Percentiles rank a stretch among this genome's conserved stretches.
Evolutionary conservation across 2,329 filamentous ascomycete genomes (phyloP).

Genomic region (Neonectria hederae): DNA sequence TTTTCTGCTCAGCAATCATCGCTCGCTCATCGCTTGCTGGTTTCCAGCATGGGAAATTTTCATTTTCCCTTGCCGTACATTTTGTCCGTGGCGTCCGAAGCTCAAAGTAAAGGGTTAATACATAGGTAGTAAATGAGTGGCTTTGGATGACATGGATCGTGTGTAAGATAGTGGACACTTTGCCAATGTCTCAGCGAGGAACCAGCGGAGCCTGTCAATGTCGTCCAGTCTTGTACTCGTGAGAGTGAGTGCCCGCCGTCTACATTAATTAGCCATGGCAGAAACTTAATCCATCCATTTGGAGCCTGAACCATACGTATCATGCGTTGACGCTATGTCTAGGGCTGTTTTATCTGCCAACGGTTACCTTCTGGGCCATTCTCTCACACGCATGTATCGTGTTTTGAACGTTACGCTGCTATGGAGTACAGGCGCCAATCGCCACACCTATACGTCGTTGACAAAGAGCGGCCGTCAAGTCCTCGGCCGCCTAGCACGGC

Average conservation of each 20-base stretch:
- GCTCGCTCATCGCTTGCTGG: background rate
- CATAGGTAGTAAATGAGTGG: slow-evolving; percentile 7
- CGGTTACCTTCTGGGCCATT: background rate
- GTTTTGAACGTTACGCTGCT: background rate
- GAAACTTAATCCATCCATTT: background rate
- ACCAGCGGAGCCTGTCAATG: slow-evolving; percentile 16
- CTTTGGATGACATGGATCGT: slow-evolving; percentile 6
- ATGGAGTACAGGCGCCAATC: background rate
- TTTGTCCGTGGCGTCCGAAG: background rate
- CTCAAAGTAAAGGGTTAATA: no score
- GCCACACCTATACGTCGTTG: no score
- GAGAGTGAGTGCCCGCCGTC: background rate
- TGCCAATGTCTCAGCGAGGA: slow-evolving; percentile 24
- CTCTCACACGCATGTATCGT: no score
- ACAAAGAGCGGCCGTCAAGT: background rate
- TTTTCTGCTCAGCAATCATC: background rate
- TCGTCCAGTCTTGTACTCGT: slow-evolving; percentile 8
- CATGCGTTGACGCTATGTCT: slow-evolving; percentile 13
- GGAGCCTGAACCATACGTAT: slow-evolving; percentile 3
- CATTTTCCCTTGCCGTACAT: background rate
- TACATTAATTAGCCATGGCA: background rate
- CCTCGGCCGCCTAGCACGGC: slow-evolving; percentile 5
- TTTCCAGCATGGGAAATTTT: slow-evolving; percentile 1
- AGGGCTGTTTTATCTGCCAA: background rate
- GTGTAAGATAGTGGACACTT: background rate